Evolutionary conservation across 2,329 filamentous ascomycete species (phyloP).

Genomic region (Hypocrella siamensis): DNA sequence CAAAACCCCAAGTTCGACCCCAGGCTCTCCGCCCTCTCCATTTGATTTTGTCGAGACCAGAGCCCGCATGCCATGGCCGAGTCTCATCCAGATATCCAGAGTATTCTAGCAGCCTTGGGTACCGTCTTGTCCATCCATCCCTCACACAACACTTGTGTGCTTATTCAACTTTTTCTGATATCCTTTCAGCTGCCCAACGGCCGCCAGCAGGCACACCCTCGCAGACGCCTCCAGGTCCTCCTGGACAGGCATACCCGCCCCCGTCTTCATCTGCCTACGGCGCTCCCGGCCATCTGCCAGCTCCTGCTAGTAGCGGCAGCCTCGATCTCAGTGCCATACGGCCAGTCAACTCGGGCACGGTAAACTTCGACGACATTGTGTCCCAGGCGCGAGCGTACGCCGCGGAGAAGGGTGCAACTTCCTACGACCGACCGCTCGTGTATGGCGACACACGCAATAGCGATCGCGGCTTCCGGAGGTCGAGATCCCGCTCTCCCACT

Average conservation of each 20-base stretch:
- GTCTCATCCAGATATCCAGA: constrained; percentile 24
- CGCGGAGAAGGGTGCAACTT: constrained; percentile 56
- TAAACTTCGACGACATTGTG: constrained; percentile 72
- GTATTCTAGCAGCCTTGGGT: constrained; percentile 33
- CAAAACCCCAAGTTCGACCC: no score
- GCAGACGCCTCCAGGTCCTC: constrained; percentile 23
- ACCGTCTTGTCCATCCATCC: constrained; percentile 9
- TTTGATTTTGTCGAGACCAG: no score
- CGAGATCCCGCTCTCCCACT: constrained; percentile 59
- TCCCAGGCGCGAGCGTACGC: constrained; percentile 74
- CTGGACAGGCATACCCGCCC: constrained; percentile 22
- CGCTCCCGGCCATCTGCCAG: constrained; percentile 36
- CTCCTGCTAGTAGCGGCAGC: constrained; percentile 58
- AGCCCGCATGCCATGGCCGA: constrained; percentile 25
- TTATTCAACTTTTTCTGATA: neutral
- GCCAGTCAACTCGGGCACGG: constrained; percentile 63
- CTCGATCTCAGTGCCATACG: constrained; percentile 69
- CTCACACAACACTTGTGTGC: neutral
- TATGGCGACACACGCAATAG: constrained; percentile 22
- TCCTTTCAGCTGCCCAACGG: constrained; percentile 25
- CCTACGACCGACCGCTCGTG: constrained; percentile 40
- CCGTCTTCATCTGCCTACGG: constrained; percentile 22
- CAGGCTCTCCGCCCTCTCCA: no score
- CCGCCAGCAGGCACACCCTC: constrained; percentile 24
- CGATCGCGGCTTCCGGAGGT: constrained; percentile 42